Evolutionary conservation across 2,329 filamentous ascomycete genomes (phyloP).

Genomic region (Epichloe amarillans): DNA sequence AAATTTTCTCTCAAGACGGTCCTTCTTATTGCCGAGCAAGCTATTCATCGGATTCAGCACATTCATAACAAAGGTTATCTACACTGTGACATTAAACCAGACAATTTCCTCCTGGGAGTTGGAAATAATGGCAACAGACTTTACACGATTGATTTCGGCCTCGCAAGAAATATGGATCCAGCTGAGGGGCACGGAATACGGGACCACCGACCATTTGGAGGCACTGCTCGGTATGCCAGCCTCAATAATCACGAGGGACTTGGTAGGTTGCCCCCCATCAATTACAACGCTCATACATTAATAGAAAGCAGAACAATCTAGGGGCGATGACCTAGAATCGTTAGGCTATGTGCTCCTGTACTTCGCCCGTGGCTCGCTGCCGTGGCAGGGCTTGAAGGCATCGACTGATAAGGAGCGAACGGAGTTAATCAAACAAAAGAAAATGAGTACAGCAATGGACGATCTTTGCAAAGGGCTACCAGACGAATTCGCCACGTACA

Average conservation of each 20-base stretch:
- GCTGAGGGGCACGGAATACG: background rate
- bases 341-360: slow-evolving; percentile 2
- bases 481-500: slow-evolving; percentile 62
- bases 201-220: background rate
- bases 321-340: slow-evolving; percentile 3
- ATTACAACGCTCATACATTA: background rate
- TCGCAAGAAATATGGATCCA: slow-evolving; percentile 37
- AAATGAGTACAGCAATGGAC: slow-evolving; percentile 46
- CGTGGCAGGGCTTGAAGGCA: background rate
- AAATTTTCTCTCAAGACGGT: slow-evolving; percentile 99
- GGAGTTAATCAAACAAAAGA: slow-evolving; percentile 10
- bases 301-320: background rate
- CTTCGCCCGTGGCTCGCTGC: background rate
- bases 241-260: background rate
- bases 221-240: background rate
- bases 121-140: slow-evolving; percentile 98
- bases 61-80: slow-evolving; percentile 99
- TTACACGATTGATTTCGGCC: slow-evolving; percentile 97
- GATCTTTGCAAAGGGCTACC: slow-evolving; percentile 63
- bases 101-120: slow-evolving; percentile 99
- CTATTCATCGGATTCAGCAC: slow-evolving; percentile 98
- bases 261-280: background rate
- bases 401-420: slow-evolving; percentile 50
- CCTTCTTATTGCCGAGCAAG: slow-evolving; percentile 86
- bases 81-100: slow-evolving; percentile 98